Conservation (phyloP, 1,284 basidiomycete genomes). For the Rhodotorula sp. region DNA sequence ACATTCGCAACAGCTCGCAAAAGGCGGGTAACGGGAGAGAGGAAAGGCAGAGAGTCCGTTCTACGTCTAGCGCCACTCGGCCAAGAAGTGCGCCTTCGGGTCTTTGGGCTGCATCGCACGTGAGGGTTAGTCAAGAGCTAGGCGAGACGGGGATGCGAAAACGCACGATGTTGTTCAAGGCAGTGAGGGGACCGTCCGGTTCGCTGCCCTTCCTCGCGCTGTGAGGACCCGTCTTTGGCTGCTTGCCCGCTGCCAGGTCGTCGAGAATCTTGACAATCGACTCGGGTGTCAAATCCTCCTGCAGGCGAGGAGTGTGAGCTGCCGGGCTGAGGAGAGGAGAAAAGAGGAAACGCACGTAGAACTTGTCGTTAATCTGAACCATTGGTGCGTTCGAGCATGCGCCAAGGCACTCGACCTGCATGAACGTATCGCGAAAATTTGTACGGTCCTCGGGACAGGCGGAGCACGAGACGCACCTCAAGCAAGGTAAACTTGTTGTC, state of each 20-base stretch:
- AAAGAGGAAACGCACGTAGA: constrained; percentile 64
- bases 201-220: constrained; percentile 78
- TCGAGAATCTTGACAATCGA: constrained; percentile 85
- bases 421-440: neutral
- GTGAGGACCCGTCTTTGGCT: constrained; percentile 90
- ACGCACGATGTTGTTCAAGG: constrained; percentile 74
- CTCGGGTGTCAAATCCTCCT: constrained; percentile 96
- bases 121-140: neutral
- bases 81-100: constrained; percentile 12
- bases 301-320: constrained; percentile 2
- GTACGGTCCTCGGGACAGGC: neutral
- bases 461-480: constrained; percentile 54
- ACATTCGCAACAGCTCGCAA: no score
- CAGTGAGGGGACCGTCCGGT: constrained; percentile 68
- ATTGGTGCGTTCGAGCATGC: constrained; percentile 99
- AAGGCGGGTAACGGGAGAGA: neutral
- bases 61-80: constrained; percentile 26
- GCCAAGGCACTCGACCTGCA: constrained; percentile 88
- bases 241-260: constrained; percentile 78
- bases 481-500: constrained; percentile 97
- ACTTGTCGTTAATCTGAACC: constrained; percentile 95
- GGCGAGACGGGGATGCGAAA: no score
- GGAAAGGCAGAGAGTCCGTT: neutral
- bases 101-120: no score
- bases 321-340: neutral